Conservation (phyloP, 225 moss, liverwort and hornwort species). For the Physcomitrellopsis africana region DNA sequence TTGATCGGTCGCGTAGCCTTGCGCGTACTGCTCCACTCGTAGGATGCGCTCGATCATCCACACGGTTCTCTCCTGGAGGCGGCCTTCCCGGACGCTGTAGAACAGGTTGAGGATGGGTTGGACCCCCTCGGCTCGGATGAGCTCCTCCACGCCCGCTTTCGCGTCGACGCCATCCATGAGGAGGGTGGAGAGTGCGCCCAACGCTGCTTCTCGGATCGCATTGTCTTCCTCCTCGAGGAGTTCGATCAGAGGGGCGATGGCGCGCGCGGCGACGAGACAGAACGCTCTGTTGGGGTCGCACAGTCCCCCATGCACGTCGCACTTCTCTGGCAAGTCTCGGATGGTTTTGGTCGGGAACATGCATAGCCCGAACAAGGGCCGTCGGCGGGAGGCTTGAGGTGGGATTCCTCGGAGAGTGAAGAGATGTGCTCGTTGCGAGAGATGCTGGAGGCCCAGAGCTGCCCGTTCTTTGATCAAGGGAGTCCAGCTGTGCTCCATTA, state of each 20-base stretch:
- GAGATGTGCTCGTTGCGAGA: slow-evolving; percentile 31
- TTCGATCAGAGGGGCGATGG: slow-evolving; percentile 21
- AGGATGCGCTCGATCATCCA: slow-evolving; percentile 42
- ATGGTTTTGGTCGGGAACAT: slow-evolving; percentile 23
- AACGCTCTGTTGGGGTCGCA: slow-evolving; percentile 35
- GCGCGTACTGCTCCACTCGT: slow-evolving; percentile 24
- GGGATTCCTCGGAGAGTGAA: slow-evolving; percentile 11
- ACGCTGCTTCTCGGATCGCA: slow-evolving; percentile 28
- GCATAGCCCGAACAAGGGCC: slow-evolving; percentile 26
- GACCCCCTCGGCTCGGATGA: slow-evolving; percentile 38
- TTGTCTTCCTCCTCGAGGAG: slow-evolving; percentile 40
- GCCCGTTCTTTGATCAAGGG: slow-evolving; percentile 40
- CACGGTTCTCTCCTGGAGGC: slow-evolving; percentile 34
- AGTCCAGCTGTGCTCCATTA: slow-evolving; percentile 25
- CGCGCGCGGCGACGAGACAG: slow-evolving; percentile 34
- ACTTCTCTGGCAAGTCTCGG: slow-evolving; percentile 4
- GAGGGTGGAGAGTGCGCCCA: slow-evolving; percentile 37
- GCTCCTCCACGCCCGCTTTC: slow-evolving; percentile 32
- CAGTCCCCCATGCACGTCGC: slow-evolving; percentile 28
- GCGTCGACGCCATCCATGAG: slow-evolving; percentile 31
- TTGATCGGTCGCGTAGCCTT: slow-evolving; percentile 25
- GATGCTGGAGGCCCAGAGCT: slow-evolving; percentile 28
- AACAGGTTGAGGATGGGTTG: slow-evolving; percentile 34
- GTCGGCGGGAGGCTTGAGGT: not conserved
- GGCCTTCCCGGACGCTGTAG: slow-evolving; percentile 27